Percentiles rank a stretch among this genome's conserved stretches.
Conservation (phyloP, 306 rosid species). For the Delonix regia region DNA sequence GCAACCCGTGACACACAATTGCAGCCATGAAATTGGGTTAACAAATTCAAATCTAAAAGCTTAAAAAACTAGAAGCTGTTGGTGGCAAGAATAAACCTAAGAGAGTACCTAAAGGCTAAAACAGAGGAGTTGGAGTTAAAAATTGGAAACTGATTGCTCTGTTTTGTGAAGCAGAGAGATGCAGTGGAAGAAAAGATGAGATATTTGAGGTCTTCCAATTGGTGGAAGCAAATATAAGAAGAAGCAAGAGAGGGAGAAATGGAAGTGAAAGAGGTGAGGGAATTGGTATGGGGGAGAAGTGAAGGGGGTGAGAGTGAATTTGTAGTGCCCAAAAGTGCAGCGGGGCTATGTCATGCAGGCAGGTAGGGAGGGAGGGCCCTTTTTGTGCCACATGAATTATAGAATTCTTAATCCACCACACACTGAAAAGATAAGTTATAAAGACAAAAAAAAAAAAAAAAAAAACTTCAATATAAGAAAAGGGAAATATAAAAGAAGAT, state of each 20-base stretch:
- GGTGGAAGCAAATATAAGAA: not conserved
- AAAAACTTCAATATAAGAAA: too few species aligned
- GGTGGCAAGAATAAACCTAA: not conserved
- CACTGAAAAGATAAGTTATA: slow-evolving; percentile 15
- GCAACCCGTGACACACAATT: slow-evolving; percentile 61
- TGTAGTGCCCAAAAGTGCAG: slow-evolving; percentile 72
- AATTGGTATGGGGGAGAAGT: slow-evolving; percentile 52
- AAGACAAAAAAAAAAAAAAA: slow-evolving; percentile 11
- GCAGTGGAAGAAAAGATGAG: not conserved
- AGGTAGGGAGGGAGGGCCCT: slow-evolving; percentile 30
- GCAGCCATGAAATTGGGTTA: slow-evolving; percentile 64
- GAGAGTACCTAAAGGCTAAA: not conserved
- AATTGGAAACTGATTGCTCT: slow-evolving; percentile 14
- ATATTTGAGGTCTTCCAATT: not conserved
- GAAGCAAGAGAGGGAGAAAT: slow-evolving; percentile 18
- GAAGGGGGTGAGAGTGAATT: slow-evolving; percentile 57
- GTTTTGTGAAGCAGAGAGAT: not conserved
- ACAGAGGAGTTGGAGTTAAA: not conserved
- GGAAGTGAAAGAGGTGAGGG: not conserved
- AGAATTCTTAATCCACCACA: slow-evolving; percentile 50
- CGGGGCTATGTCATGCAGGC: not conserved
- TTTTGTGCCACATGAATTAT: slow-evolving; percentile 59
- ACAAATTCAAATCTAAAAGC: not conserved
- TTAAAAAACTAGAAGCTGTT: not conserved
- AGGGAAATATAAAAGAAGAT: not conserved